Base-by-base conservation (phyloP, 352 stramenopile species). In the Phytophthora ramorum region DNA sequence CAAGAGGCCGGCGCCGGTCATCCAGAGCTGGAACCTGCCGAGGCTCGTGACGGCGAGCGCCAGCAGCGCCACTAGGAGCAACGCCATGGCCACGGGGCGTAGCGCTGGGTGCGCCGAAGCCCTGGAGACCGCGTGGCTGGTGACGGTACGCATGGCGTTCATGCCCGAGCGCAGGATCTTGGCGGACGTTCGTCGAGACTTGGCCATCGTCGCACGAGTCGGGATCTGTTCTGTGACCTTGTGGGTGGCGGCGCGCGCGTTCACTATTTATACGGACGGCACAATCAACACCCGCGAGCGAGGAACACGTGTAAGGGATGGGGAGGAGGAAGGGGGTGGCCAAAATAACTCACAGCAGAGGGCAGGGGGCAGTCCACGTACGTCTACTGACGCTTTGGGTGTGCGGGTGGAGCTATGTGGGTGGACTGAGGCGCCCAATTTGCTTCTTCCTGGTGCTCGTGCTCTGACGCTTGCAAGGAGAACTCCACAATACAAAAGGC, bases 21-120 rank as follows among this genome's bases (percentile, higher is more conserved):
- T 88, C 81, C 79, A 92, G 32, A 90, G 71, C 66, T 89, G 79
- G 54, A 87, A 81, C 14, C 59, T 63, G 66, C 76, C 78, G 32
- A 89, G 58, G 47, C 75, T 79, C 59, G 69, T 75, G 46, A 85
- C 32, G 10, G 70, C 83, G n/a, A 90, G 44, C 45, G 63, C 72
- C 20, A 89, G 47, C 37, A 89, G 63, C 17, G 76, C 58, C 19
- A 85, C 47, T 44, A 90, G 19, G 16, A 86, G 58, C 26, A 78
- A 38, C 5, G 43, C 72, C 26, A 78, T 4, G 17, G 58, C 65
- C 14, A 75, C 45, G 7, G 71, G 67, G 10, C 78, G 76, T 40
- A 83, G 60, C 2, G 66, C 43, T 2, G 63, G 51, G 32, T 67
- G 47, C 7, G 54, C 48, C 24, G 46, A 71, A 19, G 59, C 64